Evolutionary conservation across 176 grass and related monocot genomes (phyloP), one percentile per base, ranked within the genome.

Genomic region (Cenchrus americanus): DNA sequence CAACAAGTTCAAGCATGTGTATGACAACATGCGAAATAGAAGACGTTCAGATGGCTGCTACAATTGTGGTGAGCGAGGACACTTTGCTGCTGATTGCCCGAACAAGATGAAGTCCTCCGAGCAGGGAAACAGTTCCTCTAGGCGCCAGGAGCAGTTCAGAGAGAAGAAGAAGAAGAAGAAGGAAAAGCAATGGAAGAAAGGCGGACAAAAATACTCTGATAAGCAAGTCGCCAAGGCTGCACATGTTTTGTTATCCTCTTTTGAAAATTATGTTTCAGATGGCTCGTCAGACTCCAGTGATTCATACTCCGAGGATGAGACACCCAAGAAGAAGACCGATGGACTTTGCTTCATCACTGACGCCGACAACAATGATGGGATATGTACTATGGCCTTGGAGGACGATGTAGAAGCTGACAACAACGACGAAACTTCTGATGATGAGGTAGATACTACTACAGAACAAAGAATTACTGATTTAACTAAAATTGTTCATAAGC

Each of bases 1-100:
- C 66, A 69, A 69, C 41, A 69, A 69, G 4, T 69, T 69, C 8
- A 69, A 69, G 66, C 18, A 41, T 1, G 66, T 69, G 2, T 69
- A 69, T 69, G 66, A 69, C 0, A 69, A 69, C 66, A 2, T 18
- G 7, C 66, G 66, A 0, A 69, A 69, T 6, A 69, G 41, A 69
- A 69, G 66, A 69, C 66, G 66, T 2, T 42, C 40, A 42, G 66
- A 69, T 5, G 66, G 40, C 0, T 69, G 66, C 7, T 69, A 6
- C 40, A 69, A 8, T 18, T 69, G 66, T 69, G 66, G 66, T 69
- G 66, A 69, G 66, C 66, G 19, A 46, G 66, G 66, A 2, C 66
- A 69, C 41, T 69, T 69, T 44, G 41, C 41, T 46, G 66, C 41
- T 69, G 66, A 69, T 44, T 69, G 66, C 41, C 66, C 66, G 0